Conservation (phyloP, 352 stramenopile genomes). For the Phytophthora niederhauseri region DNA sequence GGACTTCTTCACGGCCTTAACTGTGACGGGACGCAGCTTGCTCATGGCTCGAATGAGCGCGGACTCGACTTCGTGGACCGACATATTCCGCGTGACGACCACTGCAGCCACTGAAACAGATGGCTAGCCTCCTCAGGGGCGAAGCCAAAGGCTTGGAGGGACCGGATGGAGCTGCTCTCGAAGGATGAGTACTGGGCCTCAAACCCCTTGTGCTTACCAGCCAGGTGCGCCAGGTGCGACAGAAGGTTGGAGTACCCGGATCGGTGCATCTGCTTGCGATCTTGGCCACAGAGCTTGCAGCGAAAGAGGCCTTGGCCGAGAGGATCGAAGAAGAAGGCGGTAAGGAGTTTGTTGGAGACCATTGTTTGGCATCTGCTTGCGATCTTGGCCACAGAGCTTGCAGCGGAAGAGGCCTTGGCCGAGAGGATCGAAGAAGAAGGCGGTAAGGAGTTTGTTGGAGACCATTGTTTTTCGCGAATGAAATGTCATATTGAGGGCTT, state of each 20-base stretch:
- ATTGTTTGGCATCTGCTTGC: not conserved
- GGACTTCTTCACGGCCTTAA: not conserved
- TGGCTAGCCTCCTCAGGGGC: not conserved
- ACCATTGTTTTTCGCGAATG: not conserved
- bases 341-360: not conserved
- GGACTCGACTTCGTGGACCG: not conserved
- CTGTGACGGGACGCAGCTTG: not conserved
- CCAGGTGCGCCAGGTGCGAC: not conserved
- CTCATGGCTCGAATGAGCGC: constrained; percentile 1
- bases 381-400: not conserved
- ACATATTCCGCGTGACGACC: not conserved
- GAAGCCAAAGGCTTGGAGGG: not conserved
- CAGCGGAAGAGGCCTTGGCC: not conserved
- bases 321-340: not conserved
- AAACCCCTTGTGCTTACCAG: not conserved
- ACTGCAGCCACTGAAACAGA: not conserved
- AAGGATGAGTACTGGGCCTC: not conserved
- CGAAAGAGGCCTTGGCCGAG: not conserved
- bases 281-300: not conserved
- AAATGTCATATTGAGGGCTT: not conserved
- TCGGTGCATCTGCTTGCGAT: not conserved
- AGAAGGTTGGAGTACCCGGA: not conserved
- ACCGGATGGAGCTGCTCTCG: not conserved
- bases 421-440: not conserved
- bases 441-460: not conserved